Evolutionary conservation across 139 green algal species (phyloP).

Genomic region (Prasinococcaceae sp.): DNA sequence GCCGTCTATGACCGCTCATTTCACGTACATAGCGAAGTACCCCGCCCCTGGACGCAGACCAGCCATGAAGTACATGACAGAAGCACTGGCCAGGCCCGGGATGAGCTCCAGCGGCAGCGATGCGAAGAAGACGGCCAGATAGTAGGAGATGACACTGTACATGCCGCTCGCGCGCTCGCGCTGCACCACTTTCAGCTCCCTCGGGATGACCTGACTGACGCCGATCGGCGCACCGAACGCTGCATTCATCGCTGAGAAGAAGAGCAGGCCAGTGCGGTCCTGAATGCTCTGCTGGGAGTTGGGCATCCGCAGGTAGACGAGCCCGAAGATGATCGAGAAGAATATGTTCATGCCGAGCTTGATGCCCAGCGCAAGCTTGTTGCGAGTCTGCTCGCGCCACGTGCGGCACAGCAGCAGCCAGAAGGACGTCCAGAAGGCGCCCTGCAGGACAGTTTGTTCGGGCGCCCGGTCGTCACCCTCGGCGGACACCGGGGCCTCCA

Average conservation of each 20-base stretch:
- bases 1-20: no score
- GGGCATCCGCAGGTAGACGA: constrained; percentile 28
- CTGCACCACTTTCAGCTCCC: constrained; percentile 10
- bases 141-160: constrained; percentile 18
- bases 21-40: constrained; percentile 6
- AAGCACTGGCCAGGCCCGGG: constrained; percentile 1
- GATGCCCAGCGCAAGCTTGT: constrained; percentile 18
- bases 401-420: constrained; percentile 15
- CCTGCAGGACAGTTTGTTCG: not conserved
- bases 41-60: not conserved
- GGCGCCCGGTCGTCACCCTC: not conserved
- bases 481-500: not conserved
- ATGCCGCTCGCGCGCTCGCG: constrained; percentile 10
- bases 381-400: constrained; percentile 11
- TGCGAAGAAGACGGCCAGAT: constrained; percentile 5
- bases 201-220: constrained; percentile 6
- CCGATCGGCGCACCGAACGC: constrained; percentile 12
- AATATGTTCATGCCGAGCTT: constrained; percentile 10
- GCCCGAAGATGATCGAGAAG: constrained; percentile 27
- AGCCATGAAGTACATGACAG: constrained; percentile 16
- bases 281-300: constrained; percentile 37
- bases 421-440: constrained; percentile 7
- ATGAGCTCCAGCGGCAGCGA: constrained; percentile 12
- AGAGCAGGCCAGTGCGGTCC: constrained; percentile 41
- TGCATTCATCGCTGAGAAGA: constrained; percentile 27